phyloP scores from a whole-genome alignment of 192 early-diverging fungal species.

The Mortierella hygrophila region DNA sequence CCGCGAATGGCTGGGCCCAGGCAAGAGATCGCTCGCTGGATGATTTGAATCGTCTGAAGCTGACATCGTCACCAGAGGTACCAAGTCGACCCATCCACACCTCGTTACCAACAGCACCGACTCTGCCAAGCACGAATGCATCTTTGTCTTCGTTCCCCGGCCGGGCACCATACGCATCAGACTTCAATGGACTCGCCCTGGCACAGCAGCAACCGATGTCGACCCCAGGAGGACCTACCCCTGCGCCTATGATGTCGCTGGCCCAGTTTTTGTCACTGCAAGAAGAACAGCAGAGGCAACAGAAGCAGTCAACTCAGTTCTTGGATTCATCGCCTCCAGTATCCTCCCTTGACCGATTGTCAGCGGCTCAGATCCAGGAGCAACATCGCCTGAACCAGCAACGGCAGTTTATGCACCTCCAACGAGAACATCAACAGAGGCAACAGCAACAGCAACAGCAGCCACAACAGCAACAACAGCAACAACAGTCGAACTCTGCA shows the following conservation, averaged over 20 bases:
- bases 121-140: background rate
- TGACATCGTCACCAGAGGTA: background rate
- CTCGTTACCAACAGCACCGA: background rate
- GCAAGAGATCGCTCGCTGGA: background rate
- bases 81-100: background rate
- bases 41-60: background rate
- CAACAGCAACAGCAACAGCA: constrained; percentile 23
- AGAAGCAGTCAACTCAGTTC: constrained; percentile 14
- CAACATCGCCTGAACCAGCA: constrained; percentile 48
- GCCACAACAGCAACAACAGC: constrained; percentile 19
- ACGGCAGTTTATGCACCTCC: constrained; percentile 34
- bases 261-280: constrained; percentile 34
- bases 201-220: constrained; percentile 11
- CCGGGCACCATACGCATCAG: background rate
- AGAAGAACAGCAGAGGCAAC: constrained; percentile 36
- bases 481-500: background rate
- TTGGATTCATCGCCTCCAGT: constrained; percentile 1
- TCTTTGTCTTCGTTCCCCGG: constrained; percentile 16
- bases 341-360: constrained; percentile 26
- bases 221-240: background rate
- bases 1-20: background rate
- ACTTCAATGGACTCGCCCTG: constrained; percentile 15
- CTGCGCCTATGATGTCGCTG: constrained; percentile 18
- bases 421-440: constrained; percentile 15
- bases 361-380: constrained; percentile 47